A percentile compares a stretch with the other conserved stretches of the same genome.
These are phyloP conservation scores for Penicillium sclerotigenum DNA, from an alignment of 2,329 filamentous ascomycete species.

Conservation along the genomic window DNA sequence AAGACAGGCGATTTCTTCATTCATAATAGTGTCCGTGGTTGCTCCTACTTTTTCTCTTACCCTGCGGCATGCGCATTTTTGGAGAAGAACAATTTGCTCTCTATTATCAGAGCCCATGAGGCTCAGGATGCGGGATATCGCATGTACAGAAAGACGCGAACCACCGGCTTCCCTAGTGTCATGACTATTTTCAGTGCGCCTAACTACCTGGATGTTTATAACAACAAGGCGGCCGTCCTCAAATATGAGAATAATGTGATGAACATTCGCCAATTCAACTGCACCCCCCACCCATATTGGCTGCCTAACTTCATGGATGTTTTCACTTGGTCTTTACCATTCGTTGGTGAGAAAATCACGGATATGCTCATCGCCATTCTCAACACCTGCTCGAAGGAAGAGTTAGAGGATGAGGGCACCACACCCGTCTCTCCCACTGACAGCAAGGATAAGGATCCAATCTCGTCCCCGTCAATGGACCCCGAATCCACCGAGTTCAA, in stretches of 20 bases:
- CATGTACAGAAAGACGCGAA: conserved; percentile 98
- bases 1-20: conserved; percentile 97
- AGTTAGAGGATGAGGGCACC: conserved; percentile 84
- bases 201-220: conserved; percentile 98
- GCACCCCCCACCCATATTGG: conserved; percentile 98
- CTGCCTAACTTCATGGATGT: conserved; percentile 99
- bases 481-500: conserved; percentile 90
- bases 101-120: conserved; percentile 95
- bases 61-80: conserved; percentile 94
- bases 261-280: conserved; percentile 99
- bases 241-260: conserved; percentile 99
- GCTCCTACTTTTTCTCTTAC: conserved; percentile 99
- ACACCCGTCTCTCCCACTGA: conserved; percentile 61
- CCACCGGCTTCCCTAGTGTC: conserved; percentile 96
- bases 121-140: conserved; percentile 97
- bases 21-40: conserved; percentile 97
- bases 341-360: conserved; percentile 98
- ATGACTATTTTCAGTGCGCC: conserved; percentile 99
- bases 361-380: conserved; percentile 99
- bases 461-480: conserved; percentile 71
- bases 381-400: conserved; percentile 98
- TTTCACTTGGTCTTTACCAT: conserved; percentile 99
- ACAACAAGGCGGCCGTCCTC: conserved; percentile 98
- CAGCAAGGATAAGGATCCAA: background rate
- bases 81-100: conserved; percentile 97